A percentile compares a stretch with the other conserved stretches of the same genome.
Evolutionary conservation across 116 monocot species (phyloP).

Genomic region (Cymodocea nodosa): DNA sequence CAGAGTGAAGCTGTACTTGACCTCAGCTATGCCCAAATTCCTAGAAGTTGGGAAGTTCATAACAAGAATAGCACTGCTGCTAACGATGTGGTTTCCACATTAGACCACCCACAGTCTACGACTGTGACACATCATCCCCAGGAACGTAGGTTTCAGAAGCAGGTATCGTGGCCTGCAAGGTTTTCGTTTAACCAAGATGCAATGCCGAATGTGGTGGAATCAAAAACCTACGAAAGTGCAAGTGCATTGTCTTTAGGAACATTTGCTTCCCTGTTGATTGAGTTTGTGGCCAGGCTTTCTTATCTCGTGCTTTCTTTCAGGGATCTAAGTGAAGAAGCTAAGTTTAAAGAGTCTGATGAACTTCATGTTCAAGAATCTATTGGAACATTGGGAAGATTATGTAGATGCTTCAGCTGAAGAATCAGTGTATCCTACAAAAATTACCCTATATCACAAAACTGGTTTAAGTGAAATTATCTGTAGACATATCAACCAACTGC

Average conservation of each 20-base stretch:
- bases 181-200: conserved; percentile 25
- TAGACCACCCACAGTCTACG: neutral
- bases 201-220: conserved; percentile 12
- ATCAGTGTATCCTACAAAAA: neutral
- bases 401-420: conserved; percentile 15
- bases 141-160: conserved; percentile 9
- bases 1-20: conserved; percentile 46
- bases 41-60: conserved; percentile 28
- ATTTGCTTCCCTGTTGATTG: conserved; percentile 79
- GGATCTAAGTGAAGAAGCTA: conserved; percentile 54
- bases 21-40: conserved; percentile 29
- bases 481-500: too few relatives aligned
- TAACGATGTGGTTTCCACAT: conserved; percentile 3
- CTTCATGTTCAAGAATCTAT: conserved; percentile 12
- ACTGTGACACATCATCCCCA: neutral
- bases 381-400: conserved; percentile 25
- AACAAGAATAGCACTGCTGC: conserved; percentile 6
- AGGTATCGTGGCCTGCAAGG: conserved; percentile 46
- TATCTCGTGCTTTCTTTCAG: conserved; percentile 70
- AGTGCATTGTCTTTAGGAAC: conserved; percentile 79
- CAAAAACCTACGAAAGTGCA: conserved; percentile 70
- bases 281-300: conserved; percentile 87
- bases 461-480: neutral
- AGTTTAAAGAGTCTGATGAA: conserved; percentile 49
- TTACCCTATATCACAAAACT: neutral